Evolutionary conservation across 192 early-diverging fungal genomes (phyloP), one percentile per base, ranked within the genome.

Genomic region (Coemansia aciculifera): DNA sequence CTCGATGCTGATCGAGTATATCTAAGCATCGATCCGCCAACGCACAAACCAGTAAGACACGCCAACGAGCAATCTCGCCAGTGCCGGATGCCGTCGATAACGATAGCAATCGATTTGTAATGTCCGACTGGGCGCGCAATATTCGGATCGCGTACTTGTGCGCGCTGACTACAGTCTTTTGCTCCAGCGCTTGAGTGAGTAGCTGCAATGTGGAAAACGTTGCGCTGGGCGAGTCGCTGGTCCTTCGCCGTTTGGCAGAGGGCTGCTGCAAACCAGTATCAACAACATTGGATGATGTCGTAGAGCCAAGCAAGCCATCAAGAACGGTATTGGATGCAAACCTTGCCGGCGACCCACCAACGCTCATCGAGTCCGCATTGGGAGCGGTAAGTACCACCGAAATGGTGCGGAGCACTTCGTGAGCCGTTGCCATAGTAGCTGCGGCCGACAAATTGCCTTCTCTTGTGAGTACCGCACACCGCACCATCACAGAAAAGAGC

Each of bases 261-360:
- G 46, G 19, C 46, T 24, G 64, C 36, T 6, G 12, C 19, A 44
- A 48, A 27, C 5, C 31, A 46, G 17, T 21, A 32, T 13, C 44
- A 12, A 8, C 4, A 9, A 0, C 31, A 7, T 3, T 13, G 13
- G 6, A 2, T 36, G 5, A 11, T 23, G 42, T 12, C 13, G 11
- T n/a, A 1, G 37, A 10, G 12, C 40, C 66, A 42, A 63, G 10
- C 29, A 79, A 40, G 11, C 77, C 77, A 29, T 63, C 39, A 1
- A 74, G 42, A 8, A 71, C 77, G 1, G 77, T 64, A 19, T 48
- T 48, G 6, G 27, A 8, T 12, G 59, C 72, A 70, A 79, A 79
- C 24, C 61, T 56, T 21, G 44, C 38, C 3, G 5, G 5, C 11
- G 15, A 12, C 44, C 52, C 51, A 13, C 23, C 46, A 49, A n/a